These are phyloP conservation scores for Apocynum venetum DNA, from an alignment of 257 asterid genomes.

Conservation along the genomic window DNA sequence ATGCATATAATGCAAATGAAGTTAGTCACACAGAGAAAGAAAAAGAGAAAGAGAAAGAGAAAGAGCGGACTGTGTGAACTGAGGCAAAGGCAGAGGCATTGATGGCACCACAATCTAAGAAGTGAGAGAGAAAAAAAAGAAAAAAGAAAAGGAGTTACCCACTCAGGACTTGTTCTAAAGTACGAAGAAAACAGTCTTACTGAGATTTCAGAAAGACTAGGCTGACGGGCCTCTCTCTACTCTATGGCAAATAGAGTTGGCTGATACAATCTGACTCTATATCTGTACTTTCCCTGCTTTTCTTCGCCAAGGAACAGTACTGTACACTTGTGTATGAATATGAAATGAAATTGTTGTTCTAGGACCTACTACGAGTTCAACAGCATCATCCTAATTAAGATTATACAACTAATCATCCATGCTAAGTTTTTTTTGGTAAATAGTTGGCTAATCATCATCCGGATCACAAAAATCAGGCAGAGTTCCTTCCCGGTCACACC, in stretches of 20 bases:
- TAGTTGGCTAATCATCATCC: no score
- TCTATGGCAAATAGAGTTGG: constrained; percentile 9
- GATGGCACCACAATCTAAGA: constrained; percentile 8
- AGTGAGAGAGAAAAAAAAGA: constrained; percentile 1
- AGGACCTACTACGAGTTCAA: no score
- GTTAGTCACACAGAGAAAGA: neutral
- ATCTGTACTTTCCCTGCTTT: constrained; percentile 18
- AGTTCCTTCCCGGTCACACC: no score
- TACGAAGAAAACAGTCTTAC: constrained; percentile 21
- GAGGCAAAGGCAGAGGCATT: neutral
- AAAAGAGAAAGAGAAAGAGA: neutral
- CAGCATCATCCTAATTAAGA: neutral
- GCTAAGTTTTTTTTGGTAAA: no score
- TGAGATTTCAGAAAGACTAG: constrained; percentile 19
- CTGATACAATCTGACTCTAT: constrained; percentile 13
- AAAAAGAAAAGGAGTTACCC: neutral
- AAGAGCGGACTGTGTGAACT: neutral
- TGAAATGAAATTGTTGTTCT: neutral
- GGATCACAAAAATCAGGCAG: no score
- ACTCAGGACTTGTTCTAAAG: constrained; percentile 14
- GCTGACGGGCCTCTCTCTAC: constrained; percentile 3
- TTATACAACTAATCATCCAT: neutral
- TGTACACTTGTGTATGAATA: neutral
- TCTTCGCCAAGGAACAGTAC: constrained; percentile 9
- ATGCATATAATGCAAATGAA: neutral